phyloP scores from a whole-genome alignment of 208 protist species.

The Acanthamoeba lenticulata region DNA sequence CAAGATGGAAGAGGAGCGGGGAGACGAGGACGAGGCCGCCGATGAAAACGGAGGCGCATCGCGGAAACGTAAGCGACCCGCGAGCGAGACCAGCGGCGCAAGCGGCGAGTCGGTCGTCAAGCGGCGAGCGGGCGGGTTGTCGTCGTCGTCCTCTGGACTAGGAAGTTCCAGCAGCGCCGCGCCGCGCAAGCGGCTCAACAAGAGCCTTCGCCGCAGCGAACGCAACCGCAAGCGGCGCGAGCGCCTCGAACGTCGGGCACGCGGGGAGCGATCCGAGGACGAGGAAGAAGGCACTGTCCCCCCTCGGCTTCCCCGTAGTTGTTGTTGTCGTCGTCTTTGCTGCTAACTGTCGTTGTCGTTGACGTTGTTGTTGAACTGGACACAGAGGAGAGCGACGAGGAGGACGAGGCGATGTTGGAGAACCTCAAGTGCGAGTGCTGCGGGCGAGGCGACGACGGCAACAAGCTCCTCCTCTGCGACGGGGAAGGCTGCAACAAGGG shows the following conservation, averaged over 20 bases:
- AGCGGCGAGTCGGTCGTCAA: background rate
- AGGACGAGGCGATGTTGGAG: slow-evolving; percentile 34
- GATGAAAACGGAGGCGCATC: background rate
- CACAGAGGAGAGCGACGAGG: slow-evolving; percentile 43
- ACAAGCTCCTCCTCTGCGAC: slow-evolving; percentile 77
- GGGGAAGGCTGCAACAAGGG: slow-evolving; percentile 71
- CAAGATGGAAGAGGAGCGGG: background rate
- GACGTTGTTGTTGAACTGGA: background rate
- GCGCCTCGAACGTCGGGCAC: background rate
- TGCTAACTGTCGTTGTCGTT: background rate
- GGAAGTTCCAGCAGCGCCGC: background rate
- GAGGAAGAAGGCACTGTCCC: background rate
- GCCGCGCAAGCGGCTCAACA: background rate
- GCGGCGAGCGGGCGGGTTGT: background rate
- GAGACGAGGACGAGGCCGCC: background rate
- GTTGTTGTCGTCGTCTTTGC: background rate
- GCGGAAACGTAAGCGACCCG: background rate
- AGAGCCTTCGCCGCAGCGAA: slow-evolving; percentile 32
- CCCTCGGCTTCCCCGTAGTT: background rate
- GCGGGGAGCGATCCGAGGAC: slow-evolving; percentile 12
- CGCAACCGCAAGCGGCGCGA: slow-evolving; percentile 40
- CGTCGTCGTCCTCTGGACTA: too few species aligned
- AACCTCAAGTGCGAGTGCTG: slow-evolving; percentile 74
- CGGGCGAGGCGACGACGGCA: slow-evolving; percentile 70
- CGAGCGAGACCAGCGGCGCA: background rate